Evolutionary conservation across 1,284 basidiomycete species (phyloP).

Genomic region (Ustilago tritici): DNA sequence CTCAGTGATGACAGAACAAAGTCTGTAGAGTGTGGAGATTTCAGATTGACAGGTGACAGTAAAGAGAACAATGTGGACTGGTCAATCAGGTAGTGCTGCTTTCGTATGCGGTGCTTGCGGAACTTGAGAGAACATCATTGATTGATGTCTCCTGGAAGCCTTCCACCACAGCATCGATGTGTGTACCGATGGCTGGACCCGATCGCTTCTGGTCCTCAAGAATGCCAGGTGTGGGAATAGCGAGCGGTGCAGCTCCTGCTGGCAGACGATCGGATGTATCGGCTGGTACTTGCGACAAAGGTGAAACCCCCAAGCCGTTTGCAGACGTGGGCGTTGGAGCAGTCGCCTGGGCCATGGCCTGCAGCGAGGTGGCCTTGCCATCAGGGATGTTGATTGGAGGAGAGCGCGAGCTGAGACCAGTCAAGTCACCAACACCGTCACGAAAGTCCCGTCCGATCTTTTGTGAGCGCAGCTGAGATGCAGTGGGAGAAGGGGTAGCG

Average conservation of each 20-base stretch:
- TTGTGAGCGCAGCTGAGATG: constrained; percentile 31
- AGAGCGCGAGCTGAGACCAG: constrained; percentile 53
- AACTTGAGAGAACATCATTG: constrained; percentile 43
- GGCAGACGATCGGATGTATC: constrained; percentile 32
- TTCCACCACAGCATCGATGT: constrained; percentile 38
- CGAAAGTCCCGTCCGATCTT: constrained; percentile 51
- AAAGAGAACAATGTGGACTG: background rate
- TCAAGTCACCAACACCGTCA: constrained; percentile 48
- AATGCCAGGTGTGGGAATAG: constrained; percentile 40
- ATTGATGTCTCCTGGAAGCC: constrained; percentile 40
- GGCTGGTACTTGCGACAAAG: constrained; percentile 6
- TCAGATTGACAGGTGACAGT: constrained; percentile 22
- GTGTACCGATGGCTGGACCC: constrained; percentile 28
- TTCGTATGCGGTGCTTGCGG: constrained; percentile 12
- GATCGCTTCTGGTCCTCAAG: constrained; percentile 38
- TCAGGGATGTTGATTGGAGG: constrained; percentile 31
- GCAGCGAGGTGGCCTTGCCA: constrained; percentile 25
- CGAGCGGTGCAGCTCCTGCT: constrained; percentile 46
- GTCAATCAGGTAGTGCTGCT: constrained; percentile 16
- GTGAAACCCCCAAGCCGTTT: constrained; percentile 12
- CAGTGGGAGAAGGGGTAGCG: constrained; percentile 10
- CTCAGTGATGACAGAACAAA: background rate
- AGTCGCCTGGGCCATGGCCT: constrained; percentile 19
- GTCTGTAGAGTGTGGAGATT: background rate
- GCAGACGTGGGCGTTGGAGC: constrained; percentile 35